Conservation (phyloP, 116 monocot genomes). For the Dioscorea cayenensis region DNA sequence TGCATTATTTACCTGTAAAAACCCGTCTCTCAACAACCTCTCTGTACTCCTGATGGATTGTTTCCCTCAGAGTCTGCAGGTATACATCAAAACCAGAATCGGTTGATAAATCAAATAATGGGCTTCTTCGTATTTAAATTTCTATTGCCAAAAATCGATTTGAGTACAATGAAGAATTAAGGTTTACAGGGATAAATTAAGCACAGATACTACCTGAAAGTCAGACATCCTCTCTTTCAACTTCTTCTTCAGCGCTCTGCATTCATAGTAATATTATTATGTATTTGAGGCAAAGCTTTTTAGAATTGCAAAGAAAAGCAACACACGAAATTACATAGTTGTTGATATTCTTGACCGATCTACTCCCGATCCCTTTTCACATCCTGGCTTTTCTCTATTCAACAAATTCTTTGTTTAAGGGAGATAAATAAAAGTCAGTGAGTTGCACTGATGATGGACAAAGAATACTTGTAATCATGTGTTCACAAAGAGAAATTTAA, state of each 20-base stretch:
- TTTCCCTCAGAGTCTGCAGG: constrained; percentile 72
- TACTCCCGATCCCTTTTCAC: constrained; percentile 87
- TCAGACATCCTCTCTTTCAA: constrained; percentile 86
- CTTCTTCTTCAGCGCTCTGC: constrained; percentile 93
- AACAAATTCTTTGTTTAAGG: constrained; percentile 50
- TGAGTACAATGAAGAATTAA: background rate
- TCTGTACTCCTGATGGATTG: constrained; percentile 74
- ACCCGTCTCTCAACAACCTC: constrained; percentile 97
- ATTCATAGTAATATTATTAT: background rate
- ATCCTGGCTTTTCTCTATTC: constrained; percentile 90
- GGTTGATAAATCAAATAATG: too few species aligned
- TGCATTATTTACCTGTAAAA: constrained; percentile 59
- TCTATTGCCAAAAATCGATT: too few species aligned
- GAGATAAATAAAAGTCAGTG: constrained; percentile 5
- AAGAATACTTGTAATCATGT: background rate
- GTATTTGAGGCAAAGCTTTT: background rate
- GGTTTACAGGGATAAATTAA: background rate
- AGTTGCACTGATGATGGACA: background rate
- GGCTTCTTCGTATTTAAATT: too few species aligned
- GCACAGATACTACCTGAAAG: constrained; percentile 72
- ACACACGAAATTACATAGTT: constrained; percentile 65
- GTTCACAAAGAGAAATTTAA: background rate
- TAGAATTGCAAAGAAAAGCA: background rate
- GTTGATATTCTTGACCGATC: constrained; percentile 92
- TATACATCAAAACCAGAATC: background rate